These are phyloP conservation scores for Cryptococcus hybrid DNA, from an alignment of 1,284 basidiomycete genomes.

Conservation along the genomic window DNA sequence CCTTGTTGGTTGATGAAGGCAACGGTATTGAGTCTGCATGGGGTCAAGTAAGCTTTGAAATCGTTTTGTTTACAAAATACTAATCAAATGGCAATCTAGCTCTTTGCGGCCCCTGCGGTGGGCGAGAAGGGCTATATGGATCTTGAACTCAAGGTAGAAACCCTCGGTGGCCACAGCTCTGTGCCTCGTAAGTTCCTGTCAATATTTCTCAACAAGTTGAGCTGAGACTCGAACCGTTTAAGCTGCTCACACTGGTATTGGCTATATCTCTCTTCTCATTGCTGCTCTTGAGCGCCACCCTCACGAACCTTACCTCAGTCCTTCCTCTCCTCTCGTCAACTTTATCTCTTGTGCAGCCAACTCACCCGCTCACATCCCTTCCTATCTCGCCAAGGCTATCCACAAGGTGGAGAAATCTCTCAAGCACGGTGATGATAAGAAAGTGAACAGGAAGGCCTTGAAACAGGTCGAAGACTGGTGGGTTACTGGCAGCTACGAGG, in stretches of 20 bases:
- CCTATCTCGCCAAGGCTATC: slow-evolving; percentile 23
- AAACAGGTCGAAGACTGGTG: slow-evolving; percentile 30
- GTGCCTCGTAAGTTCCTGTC: slow-evolving; percentile 53
- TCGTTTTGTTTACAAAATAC: slow-evolving; percentile 59
- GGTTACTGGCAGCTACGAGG: slow-evolving; percentile 16
- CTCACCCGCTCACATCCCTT: slow-evolving; percentile 23
- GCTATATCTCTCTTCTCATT: slow-evolving; percentile 40
- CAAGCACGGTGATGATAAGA: slow-evolving; percentile 15
- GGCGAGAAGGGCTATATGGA: slow-evolving; percentile 67
- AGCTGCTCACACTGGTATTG: slow-evolving; percentile 47
- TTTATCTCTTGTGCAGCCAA: slow-evolving; percentile 33
- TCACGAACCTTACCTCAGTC: slow-evolving; percentile 27
- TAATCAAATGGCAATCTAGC: background rate
- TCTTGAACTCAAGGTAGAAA: slow-evolving; percentile 57
- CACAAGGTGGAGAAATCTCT: slow-evolving; percentile 20
- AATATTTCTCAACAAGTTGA: background rate
- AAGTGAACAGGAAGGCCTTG: slow-evolving; percentile 35
- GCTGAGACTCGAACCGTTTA: slow-evolving; percentile 5
- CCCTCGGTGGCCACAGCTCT: slow-evolving; percentile 67
- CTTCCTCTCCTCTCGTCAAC: slow-evolving; percentile 28
- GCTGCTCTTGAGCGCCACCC: slow-evolving; percentile 43
- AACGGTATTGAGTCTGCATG: slow-evolving; percentile 23
- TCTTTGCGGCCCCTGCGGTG: slow-evolving; percentile 53
- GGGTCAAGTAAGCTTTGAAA: slow-evolving; percentile 44
- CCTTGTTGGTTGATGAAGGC: slow-evolving; percentile 58